phyloP scores from a whole-genome alignment of 1,139 yeast species.

The Kazachstania sp. region DNA sequence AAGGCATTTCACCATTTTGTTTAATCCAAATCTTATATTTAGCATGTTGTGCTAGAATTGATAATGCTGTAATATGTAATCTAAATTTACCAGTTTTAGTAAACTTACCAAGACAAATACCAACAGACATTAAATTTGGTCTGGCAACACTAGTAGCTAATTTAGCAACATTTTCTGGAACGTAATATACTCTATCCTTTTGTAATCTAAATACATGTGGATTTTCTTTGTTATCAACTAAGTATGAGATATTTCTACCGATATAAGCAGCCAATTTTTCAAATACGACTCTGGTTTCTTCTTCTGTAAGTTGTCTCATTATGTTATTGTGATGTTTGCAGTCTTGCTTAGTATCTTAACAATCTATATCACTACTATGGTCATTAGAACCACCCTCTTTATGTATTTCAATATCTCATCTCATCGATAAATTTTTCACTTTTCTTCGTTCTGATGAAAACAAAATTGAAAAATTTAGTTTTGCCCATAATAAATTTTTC shows the following conservation, averaged over 20 bases:
- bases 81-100: constrained; percentile 96
- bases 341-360: too few relatives aligned
- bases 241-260: constrained; percentile 83
- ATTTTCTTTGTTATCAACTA: constrained; percentile 80
- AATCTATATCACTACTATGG: too few relatives aligned
- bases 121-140: constrained; percentile 82
- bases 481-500: too few relatives aligned
- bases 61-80: constrained; percentile 85
- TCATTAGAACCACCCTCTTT: too few relatives aligned
- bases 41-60: constrained; percentile 76
- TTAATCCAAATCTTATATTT: constrained; percentile 95
- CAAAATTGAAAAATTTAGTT: too few relatives aligned
- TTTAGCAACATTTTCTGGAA: constrained; percentile 71
- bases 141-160: constrained; percentile 87
- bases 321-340: too few relatives aligned
- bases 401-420: too few relatives aligned
- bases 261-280: constrained; percentile 94
- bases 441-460: too few relatives aligned
- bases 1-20: constrained; percentile 97
- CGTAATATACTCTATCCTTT: constrained; percentile 93
- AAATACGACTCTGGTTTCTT: constrained; percentile 91
- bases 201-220: constrained; percentile 94
- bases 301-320: constrained; percentile 96
- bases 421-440: too few relatives aligned
- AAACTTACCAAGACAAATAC: constrained; percentile 90